Conservation (phyloP, 306 rosid genomes). For the Rubus parviflorus region DNA sequence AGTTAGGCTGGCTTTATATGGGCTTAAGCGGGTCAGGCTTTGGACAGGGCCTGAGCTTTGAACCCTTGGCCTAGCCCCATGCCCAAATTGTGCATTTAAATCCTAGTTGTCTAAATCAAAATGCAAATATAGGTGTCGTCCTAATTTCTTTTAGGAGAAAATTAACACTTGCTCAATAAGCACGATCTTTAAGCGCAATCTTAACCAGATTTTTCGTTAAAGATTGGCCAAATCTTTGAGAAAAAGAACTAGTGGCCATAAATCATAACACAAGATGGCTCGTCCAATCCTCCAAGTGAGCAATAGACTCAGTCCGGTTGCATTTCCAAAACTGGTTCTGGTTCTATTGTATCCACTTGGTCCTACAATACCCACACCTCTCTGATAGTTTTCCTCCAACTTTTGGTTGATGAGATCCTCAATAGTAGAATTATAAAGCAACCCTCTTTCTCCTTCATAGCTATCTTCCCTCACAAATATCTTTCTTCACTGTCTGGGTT, state of each 20-base stretch:
- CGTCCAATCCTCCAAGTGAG: conserved; percentile 28
- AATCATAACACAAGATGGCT: conserved; percentile 8
- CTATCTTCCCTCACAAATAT: conserved; percentile 24
- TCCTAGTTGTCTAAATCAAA: no score
- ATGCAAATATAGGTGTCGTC: neutral
- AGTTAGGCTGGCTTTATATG: no score
- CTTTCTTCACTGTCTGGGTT: conserved; percentile 14
- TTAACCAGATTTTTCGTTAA: conserved; percentile 40
- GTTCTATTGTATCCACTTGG: conserved; percentile 29
- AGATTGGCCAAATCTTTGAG: conserved; percentile 28
- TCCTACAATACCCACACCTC: conserved; percentile 25
- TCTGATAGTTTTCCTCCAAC: conserved; percentile 11
- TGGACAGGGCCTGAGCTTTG: no score
- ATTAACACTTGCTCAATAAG: conserved; percentile 5
- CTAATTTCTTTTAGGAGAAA: neutral
- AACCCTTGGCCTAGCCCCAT: no score
- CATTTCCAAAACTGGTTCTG: neutral
- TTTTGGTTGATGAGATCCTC: conserved; percentile 23
- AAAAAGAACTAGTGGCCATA: conserved; percentile 40
- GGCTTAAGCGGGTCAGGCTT: no score
- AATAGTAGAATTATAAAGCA: conserved; percentile 35
- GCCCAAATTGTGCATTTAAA: no score
- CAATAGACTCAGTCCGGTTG: conserved; percentile 41
- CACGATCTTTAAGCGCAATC: conserved; percentile 28
- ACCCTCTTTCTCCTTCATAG: conserved; percentile 32